These are phyloP conservation scores for Umbilicaria muhlenbergii DNA, from an alignment of 495 filamentous ascomycete genomes.

Conservation along the genomic window DNA sequence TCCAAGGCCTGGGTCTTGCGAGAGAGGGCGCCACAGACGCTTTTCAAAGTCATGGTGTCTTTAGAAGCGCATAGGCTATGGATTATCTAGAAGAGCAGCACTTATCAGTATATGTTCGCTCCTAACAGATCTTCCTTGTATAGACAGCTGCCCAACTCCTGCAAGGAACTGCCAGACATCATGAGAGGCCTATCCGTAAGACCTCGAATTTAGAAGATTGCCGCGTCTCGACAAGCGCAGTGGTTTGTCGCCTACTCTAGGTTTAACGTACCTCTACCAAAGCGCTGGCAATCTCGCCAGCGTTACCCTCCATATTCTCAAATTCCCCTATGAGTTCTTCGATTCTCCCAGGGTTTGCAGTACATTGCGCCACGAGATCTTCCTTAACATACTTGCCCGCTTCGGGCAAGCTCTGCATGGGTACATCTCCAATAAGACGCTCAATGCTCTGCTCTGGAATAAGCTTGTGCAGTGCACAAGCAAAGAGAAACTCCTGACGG, in stretches of 20 bases:
- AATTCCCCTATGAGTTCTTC: slow-evolving; percentile 65
- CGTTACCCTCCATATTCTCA: slow-evolving; percentile 90
- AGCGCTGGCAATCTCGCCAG: slow-evolving; percentile 71
- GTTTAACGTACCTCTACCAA: slow-evolving; percentile 50
- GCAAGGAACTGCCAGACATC: background rate
- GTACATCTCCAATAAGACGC: slow-evolving; percentile 66
- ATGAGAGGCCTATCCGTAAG: background rate
- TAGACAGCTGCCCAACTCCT: background rate
- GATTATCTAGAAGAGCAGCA: slow-evolving; percentile 42
- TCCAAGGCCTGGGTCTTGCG: slow-evolving; percentile 67
- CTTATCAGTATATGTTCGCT: no score
- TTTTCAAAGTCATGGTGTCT: slow-evolving; percentile 83
- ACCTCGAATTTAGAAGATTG: slow-evolving; percentile 6
- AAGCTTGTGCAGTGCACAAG: slow-evolving; percentile 73
- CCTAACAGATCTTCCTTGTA: background rate
- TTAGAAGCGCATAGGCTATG: slow-evolving; percentile 60
- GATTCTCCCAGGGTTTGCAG: slow-evolving; percentile 50
- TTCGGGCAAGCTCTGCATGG: slow-evolving; percentile 64
- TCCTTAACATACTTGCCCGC: slow-evolving; percentile 64
- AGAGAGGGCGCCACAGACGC: slow-evolving; percentile 64
- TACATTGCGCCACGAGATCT: slow-evolving; percentile 57
- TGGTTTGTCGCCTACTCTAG: no score
- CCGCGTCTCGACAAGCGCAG: background rate
- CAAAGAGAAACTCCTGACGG: slow-evolving; percentile 81
- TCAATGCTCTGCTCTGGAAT: slow-evolving; percentile 68